Evolutionary conservation across 148 eudicot species (phyloP), one percentile per base, ranked within the genome.

Genomic region (Vaccinium macrocarpon): DNA sequence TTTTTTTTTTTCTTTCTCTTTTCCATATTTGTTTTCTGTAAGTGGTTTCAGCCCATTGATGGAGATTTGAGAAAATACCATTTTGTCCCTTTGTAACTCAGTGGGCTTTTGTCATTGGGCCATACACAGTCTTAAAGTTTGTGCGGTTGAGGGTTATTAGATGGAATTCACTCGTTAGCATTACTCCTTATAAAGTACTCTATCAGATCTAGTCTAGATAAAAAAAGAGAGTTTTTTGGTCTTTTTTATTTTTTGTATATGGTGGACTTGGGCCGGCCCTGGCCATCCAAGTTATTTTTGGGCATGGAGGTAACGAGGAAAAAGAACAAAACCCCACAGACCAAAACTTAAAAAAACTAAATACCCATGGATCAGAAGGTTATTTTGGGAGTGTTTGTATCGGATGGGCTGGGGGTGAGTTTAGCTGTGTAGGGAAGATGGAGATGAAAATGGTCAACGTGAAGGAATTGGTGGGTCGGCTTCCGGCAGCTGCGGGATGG

Each of bases 101-200:
- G 56, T 82, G 84, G 84, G 84, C 84, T 82, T 70, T 52, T 79
- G 62, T 32, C 9, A 49, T 74, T 81, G 83, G 83, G 83, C 76
- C 83, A 50, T 15, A 35, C 13, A 46, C 11, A 25, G 55, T 50
- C 19, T 51, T n/a, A 27, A 35, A 14, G 16, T 53, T 13, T 27
- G 57, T 15, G 38, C 46, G 53, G 10, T 53, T 51, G 80, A 77
- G 57, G 80, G 50, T 76, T 38, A n/a, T 8, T 19, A 49, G 1
- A 49, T 25, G 38, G 38, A 68, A 13, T 66, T 12, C 73, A 68
- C 73, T 68, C 15, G 27, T 68, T 25, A 25, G 35, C 73, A 25
- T 15, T 25, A 66, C 38, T 27, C 35, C 35, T n/a, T 23, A 11
- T 15, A 57, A 4, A 3, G 1, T 66, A 11, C 71, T 23, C 2